These are phyloP conservation scores for Chaetomiaceae sp. DNA, from an alignment of 2,329 filamentous ascomycete genomes.

Conservation along the genomic window DNA sequence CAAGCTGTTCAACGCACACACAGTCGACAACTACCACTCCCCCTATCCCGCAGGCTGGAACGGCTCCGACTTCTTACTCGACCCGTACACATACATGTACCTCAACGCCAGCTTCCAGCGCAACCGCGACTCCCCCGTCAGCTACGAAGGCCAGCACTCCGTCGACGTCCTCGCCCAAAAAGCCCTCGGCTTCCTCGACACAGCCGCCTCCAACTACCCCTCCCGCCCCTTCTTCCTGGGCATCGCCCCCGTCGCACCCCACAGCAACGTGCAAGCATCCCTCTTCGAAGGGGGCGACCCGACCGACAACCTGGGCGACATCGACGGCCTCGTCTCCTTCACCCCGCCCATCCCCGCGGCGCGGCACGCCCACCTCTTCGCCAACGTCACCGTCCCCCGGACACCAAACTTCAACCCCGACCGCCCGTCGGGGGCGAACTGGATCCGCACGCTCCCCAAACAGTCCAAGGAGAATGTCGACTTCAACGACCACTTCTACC, in stretches of 20 bases:
- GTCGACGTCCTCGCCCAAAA: constrained; percentile 26
- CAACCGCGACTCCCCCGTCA: constrained; percentile 45
- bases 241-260: constrained; percentile 56
- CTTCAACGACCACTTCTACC: constrained; percentile 48
- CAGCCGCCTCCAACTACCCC: constrained; percentile 8
- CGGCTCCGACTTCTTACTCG: constrained; percentile 53
- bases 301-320: constrained; percentile 7
- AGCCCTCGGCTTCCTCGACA: constrained; percentile 24
- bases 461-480: constrained; percentile 36
- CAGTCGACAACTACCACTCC: constrained; percentile 44
- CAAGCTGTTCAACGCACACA: constrained; percentile 52
- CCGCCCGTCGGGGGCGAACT: constrained; percentile 40
- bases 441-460: constrained; percentile 39
- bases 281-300: background rate
- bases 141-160: constrained; percentile 31
- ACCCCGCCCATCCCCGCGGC: constrained; percentile 52
- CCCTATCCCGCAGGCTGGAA: constrained; percentile 54
- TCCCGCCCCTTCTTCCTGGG: constrained; percentile 53
- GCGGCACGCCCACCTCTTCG: constrained; percentile 58
- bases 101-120: constrained; percentile 61
- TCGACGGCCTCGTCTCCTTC: constrained; percentile 24
- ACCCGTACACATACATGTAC: constrained; percentile 66
- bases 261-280: constrained; percentile 40
- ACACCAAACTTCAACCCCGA: constrained; percentile 63
- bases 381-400: constrained; percentile 55